Base-by-base conservation (phyloP, 345 rosid genomes). In the Kernera saxatilis region DNA sequence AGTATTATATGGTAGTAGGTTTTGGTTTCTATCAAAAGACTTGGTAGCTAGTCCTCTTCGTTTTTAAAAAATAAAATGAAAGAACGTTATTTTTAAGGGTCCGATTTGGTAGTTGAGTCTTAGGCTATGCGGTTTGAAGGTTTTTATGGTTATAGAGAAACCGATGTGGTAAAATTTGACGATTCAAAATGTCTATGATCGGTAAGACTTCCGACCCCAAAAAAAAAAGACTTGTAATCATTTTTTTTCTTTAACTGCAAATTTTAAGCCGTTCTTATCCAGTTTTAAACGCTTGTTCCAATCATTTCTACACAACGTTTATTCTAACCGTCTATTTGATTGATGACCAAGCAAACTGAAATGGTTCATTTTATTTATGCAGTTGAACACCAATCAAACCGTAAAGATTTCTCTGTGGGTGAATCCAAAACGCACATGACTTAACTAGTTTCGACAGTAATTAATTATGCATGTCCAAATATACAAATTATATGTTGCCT, bases 1-100 rank as follows among this genome's bases (percentile, higher is more conserved):
- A 37, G 8, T 27, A n/a, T 36, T 37, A 8, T 39, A 23, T 60
- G 50, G 52, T 61, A 26, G 70, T 51, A 36, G 70, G 70, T 66
- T 26, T 66, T 25, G 17, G 6, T 46, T 48, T 64, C 22, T 32
- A 22, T 25, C 22, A 35, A 35, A 22, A 49, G 56, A 64, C 15
- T 35, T 33, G 29, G 14, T 48, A 45, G 29, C n/a, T n/a, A 59
- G 64, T 60, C 35, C n/a, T 55, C 43, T 57, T 35, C 17, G 21
- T 21, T 25, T 60, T 9, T n/a, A n/a, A n/a, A n/a, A n/a, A n/a
- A n/a, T n/a, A n/a, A n/a, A n/a, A n/a, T n/a, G n/a, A n/a, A n/a
- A 39, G 6, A 40, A 9, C 10, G 50, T 40, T 60, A 26, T 25
- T 60, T 55, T 11, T 22, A 56, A 33, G 21, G 43, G 27, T 56